Base-by-base conservation (phyloP, 441 rosid genomes). In the Pelargonium australe region DNA sequence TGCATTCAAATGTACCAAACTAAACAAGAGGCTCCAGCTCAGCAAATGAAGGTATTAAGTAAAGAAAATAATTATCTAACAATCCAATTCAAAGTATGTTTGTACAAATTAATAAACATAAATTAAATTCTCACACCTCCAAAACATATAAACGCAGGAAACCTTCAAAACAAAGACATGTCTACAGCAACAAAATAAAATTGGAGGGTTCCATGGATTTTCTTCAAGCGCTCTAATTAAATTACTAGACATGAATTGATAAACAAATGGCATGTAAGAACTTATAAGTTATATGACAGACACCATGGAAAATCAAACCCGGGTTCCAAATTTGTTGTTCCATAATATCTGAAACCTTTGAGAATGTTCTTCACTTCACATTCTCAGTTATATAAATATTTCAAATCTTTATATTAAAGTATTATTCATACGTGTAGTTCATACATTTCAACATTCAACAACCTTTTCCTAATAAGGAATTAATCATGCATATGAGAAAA, bases 101-200 rank as follows among this genome's bases (percentile, higher is more conserved):
- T 17, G 63, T 58, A 10, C 25, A 61, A 61, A 61, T 60, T 10
- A 61, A 61, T 61, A 3, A 61, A 23, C 37, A 61, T 25, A 61
- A 61, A 20, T 23, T 1, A 61, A 28, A 9, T 58, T 61, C 63
- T 58, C 23, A 20, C 23, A 20, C 23, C 23, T 20, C 23, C 23
- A 1, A 20, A 20, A 20, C 23, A 20, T 20, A 20, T 20, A 20
- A 20, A 20, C 1, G 23, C 23, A 20, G 23, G 23, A 20, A 20
- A 20, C 63, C 13, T 41, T 9, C 45, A 9, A 41, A 41, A 41
- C 45, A 41, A 20, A 20, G 45, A 41, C 2, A 41, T 41, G 45
- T 41, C 45, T 41, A 6, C 45, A 28, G 34, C 10, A 41, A 41
- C 10, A 41, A 41, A 23, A 60, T 3, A 60, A 60, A 61, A 61